A percentile compares a stretch with the other conserved stretches of the same genome.
Evolutionary conservation across 169 alveolate genomes (phyloP).

Genomic region (Plasmodium gonderi): DNA sequence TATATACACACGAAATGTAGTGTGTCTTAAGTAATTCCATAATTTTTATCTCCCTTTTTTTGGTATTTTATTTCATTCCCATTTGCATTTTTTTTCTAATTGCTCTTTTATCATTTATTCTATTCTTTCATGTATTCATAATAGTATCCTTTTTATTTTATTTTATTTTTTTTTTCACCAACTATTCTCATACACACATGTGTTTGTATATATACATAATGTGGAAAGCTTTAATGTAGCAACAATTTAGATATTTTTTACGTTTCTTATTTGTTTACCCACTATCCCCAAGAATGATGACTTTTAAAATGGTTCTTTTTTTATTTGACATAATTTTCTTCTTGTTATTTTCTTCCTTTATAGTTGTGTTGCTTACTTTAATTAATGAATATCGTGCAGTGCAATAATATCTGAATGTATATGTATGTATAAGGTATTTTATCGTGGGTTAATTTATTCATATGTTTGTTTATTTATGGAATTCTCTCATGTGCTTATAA

Average conservation of each 20-base stretch:
- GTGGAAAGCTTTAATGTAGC: not conserved
- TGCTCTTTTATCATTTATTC: not conserved
- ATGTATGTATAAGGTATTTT: not conserved
- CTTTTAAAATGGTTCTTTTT: slow-evolving; percentile 94
- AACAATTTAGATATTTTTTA: not conserved
- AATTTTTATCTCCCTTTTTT: not conserved
- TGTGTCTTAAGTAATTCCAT: not conserved
- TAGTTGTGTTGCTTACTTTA: not conserved
- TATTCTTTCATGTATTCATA: not conserved
- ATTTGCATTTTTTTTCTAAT: not conserved
- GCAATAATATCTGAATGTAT: slow-evolving; percentile 11
- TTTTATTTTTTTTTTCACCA: not conserved
- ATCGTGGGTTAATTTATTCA: not conserved
- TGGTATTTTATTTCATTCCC: not conserved
- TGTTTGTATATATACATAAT: not conserved
- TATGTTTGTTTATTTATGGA: not conserved
- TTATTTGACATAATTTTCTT: slow-evolving; percentile 72
- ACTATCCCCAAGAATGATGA: slow-evolving; percentile 98
- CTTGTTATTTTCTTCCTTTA: slow-evolving; percentile 75
- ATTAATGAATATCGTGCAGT: not conserved
- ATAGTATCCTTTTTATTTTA: not conserved
- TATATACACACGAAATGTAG: not conserved
- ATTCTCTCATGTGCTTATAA: not conserved
- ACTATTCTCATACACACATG: not conserved
- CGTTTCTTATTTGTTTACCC: slow-evolving; percentile 86